Base-by-base conservation (phyloP, 176 grass and related monocot species). In the Rhipidocladum racemiflorum region DNA sequence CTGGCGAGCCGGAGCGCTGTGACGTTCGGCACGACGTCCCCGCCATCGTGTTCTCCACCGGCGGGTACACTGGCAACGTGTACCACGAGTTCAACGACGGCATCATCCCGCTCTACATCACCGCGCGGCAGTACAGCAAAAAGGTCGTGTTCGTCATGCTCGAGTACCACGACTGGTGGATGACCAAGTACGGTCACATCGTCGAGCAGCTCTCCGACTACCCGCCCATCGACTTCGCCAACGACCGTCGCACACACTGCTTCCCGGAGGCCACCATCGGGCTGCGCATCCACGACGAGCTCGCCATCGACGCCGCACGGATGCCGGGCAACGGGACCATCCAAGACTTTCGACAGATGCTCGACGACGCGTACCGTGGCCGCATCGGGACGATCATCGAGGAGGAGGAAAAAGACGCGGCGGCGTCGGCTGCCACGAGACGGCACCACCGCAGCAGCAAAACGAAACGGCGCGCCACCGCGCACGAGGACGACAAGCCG, bases 61-160 rank as follows among this genome's bases (percentile, higher is more conserved):
- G 94, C 18, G 94, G 94, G 4, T 97, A 94, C 86, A 97, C 94
- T 6, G 91, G 89, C 35, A 97, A 97, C 55, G 87, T 97, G 14
- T 97, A 97, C 81, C 94, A 97, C 74, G 94, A 93, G 86, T 94
- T 97, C 85, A 97, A 90, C 83, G 94, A 97, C 50, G 94, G 91
- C 65, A 68, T 94, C 59, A 78, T 97, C 80, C 91, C 91, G 68
- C 94, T 97, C 68, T 94, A 94, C 81, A 77, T 97, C 88, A 97
- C 94, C 15, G 72, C 91, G 2, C 85, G 87, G 23, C 74, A 35
- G 5, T 92, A 85, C 82, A 20, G 74, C 75, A 55, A 1, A 18
- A 80, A 92, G 90, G 94, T 92, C 68, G 80, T 92, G 11, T 87
- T 97, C 23, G 85, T 97, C 25, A 73, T 97, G 71, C 79, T 92